Evolutionary conservation across 768 basidiomycete species (phyloP).

Genomic region (Phylloporus arenicola): DNA sequence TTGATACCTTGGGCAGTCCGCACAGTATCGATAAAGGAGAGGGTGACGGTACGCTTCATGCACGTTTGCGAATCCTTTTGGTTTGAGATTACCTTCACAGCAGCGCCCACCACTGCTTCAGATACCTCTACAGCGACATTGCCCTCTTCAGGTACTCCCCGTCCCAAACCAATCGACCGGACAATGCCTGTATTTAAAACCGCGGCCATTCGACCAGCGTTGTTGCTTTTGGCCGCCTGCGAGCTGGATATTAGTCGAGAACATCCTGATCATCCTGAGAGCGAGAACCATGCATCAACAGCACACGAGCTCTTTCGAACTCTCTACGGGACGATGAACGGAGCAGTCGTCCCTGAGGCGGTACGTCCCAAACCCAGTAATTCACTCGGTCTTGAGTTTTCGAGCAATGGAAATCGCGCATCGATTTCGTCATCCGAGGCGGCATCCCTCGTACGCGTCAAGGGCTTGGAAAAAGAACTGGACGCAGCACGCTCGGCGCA

Average conservation of each 20-base stretch:
- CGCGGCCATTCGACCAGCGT: conserved; percentile 23
- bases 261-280: conserved; percentile 16
- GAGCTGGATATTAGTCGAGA: conserved; percentile 31
- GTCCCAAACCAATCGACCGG: conserved; percentile 6
- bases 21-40: conserved; percentile 15
- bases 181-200: conserved; percentile 8
- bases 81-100: conserved; percentile 13
- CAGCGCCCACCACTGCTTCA: conserved; percentile 6
- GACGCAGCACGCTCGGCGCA: conserved; percentile 9
- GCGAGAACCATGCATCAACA: conserved; percentile 13
- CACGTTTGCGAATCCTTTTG: conserved; percentile 7
- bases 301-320: conserved; percentile 29
- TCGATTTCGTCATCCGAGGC: not conserved
- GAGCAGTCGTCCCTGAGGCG: conserved; percentile 15
- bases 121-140: conserved; percentile 6
- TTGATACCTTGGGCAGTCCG: conserved; percentile 9
- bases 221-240: conserved; percentile 30
- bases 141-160: conserved; percentile 5
- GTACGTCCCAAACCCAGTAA: conserved; percentile 13
- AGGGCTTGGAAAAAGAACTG: conserved; percentile 25
- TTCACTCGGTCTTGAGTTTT: conserved; percentile 25
- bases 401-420: conserved; percentile 1
- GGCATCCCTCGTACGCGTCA: conserved; percentile 10
- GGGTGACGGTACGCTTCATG: conserved; percentile 23
- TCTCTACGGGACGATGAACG: conserved; percentile 24